Percentiles rank a stretch among this genome's conserved stretches.
phyloP scores from a whole-genome alignment of 1,139 yeast species.

The Tardiomyces digboiensis region DNA sequence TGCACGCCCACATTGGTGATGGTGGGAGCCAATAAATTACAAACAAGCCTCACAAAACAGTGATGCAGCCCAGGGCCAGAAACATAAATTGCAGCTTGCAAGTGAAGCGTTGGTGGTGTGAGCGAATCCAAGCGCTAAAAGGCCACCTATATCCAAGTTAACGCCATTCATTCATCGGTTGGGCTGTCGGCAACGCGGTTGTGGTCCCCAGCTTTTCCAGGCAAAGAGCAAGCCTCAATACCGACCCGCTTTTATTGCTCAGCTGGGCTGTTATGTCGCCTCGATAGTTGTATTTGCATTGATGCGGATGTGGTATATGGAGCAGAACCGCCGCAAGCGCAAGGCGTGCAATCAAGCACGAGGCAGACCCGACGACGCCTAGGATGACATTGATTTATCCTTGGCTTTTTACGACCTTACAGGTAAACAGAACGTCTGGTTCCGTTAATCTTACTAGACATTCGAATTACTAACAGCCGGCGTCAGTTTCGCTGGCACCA shows the following conservation, averaged over 20 bases:
- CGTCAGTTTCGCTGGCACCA: too few species aligned
- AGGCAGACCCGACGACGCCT: not conserved
- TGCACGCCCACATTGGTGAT: slow-evolving; percentile 45
- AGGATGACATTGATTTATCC: not conserved
- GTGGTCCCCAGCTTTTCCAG: slow-evolving; percentile 52
- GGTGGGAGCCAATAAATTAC: slow-evolving; percentile 41
- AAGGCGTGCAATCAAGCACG: not conserved
- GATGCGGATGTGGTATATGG: not conserved
- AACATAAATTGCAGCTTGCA: slow-evolving; percentile 34
- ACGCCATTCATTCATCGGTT: slow-evolving; percentile 40
- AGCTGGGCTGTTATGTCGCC: not conserved
- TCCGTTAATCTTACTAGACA: not conserved
- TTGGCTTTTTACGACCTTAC: not conserved
- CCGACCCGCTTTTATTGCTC: slow-evolving; percentile 32
- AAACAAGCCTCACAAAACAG: slow-evolving; percentile 42
- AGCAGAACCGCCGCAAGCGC: slow-evolving; percentile 1
- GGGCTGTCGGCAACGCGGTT: slow-evolving; percentile 48
- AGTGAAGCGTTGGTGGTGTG: slow-evolving; percentile 21
- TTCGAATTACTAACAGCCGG: too few species aligned
- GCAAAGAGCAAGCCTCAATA: slow-evolving; percentile 43
- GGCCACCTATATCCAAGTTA: slow-evolving; percentile 20
- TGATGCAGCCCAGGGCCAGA: slow-evolving; percentile 35
- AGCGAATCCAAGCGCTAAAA: slow-evolving; percentile 14
- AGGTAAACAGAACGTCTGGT: not conserved
- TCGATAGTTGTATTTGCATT: not conserved